Conservation (phyloP, 192 early-diverging fungal species). For the Gonapodya prolifera region DNA sequence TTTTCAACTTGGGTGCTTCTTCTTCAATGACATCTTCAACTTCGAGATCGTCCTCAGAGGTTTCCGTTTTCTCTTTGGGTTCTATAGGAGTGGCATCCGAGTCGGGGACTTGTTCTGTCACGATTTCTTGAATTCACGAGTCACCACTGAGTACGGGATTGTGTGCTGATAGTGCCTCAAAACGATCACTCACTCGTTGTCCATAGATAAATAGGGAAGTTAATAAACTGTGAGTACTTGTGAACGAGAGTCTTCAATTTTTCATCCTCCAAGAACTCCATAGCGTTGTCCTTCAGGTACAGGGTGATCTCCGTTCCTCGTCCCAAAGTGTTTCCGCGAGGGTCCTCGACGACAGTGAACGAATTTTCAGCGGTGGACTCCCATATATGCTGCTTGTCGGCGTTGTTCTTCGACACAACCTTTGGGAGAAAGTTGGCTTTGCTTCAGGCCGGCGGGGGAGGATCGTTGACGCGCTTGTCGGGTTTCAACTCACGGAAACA, state of each 20-base stretch:
- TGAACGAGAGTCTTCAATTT: constrained; percentile 56
- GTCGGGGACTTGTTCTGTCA: constrained; percentile 41
- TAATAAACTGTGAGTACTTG: constrained; percentile 95
- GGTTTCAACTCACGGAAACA: no score
- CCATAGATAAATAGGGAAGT: constrained; percentile 91
- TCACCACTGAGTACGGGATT: no score
- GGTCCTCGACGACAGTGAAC: constrained; percentile 83
- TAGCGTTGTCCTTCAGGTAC: constrained; percentile 76
- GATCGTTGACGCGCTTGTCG: no score
- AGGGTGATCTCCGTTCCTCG: constrained; percentile 92
- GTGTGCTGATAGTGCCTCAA: no score
- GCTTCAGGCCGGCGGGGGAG: no score
- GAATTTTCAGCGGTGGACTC: constrained; percentile 80
- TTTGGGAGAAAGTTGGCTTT: no score
- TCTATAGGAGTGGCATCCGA: no score
- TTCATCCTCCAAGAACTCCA: constrained; percentile 62
- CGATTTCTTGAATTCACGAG: constrained; percentile 25
- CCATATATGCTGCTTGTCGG: constrained; percentile 85
- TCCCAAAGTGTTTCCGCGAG: constrained; percentile 74
- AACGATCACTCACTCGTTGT: constrained; percentile 21
- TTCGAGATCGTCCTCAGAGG: no score
- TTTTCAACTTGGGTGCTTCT: constrained; percentile 14
- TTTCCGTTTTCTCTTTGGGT: no score
- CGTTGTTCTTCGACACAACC: constrained; percentile 82
- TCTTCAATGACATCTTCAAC: constrained; percentile 24